Conservation (phyloP, 805 yeast genomes). For the Monosporozyma servazzii region DNA sequence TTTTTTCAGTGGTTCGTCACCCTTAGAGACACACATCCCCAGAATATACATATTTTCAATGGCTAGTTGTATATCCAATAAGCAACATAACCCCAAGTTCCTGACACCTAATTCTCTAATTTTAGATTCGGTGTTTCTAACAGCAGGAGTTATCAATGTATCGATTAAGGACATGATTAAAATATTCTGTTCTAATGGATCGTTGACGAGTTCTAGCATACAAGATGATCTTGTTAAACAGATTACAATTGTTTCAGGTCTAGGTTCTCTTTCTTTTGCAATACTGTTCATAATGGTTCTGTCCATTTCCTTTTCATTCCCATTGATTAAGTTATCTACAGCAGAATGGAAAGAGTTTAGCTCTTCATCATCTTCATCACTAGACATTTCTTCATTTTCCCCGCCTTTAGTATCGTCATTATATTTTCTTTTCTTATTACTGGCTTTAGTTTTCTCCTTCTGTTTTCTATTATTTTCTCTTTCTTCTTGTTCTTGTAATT, state of each 20-base stretch:
- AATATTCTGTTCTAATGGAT: slow-evolving; percentile 54
- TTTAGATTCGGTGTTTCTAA: slow-evolving; percentile 45
- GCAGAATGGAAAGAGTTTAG: slow-evolving; percentile 43
- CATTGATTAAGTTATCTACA: slow-evolving; percentile 29
- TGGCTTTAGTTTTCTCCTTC: slow-evolving; percentile 10
- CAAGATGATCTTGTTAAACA: slow-evolving; percentile 63
- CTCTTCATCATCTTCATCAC: slow-evolving; percentile 28
- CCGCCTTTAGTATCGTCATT: slow-evolving; percentile 24
- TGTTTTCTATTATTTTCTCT: slow-evolving; percentile 10
- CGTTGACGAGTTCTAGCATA: slow-evolving; percentile 57
- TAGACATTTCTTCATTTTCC: slow-evolving; percentile 14
- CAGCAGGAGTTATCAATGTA: slow-evolving; percentile 71
- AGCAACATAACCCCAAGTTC: slow-evolving; percentile 72
- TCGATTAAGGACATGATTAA: slow-evolving; percentile 62
- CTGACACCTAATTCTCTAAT: slow-evolving; percentile 58
- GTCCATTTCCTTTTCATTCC: not conserved
- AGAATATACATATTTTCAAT: slow-evolving; percentile 53
- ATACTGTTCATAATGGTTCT: slow-evolving; percentile 11
- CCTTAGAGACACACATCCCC: slow-evolving; percentile 61
- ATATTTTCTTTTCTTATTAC: slow-evolving; percentile 13
- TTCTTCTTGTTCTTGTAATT: slow-evolving; percentile 29
- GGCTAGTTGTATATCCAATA: slow-evolving; percentile 60
- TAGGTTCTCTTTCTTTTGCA: slow-evolving; percentile 28
- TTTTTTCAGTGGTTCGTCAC: slow-evolving; percentile 51
- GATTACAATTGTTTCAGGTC: slow-evolving; percentile 42